Percentiles rank a stretch among this genome's conserved stretches.
phyloP scores from a whole-genome alignment of 768 basidiomycete genomes.

The Leccinellum rugosiceps region DNA sequence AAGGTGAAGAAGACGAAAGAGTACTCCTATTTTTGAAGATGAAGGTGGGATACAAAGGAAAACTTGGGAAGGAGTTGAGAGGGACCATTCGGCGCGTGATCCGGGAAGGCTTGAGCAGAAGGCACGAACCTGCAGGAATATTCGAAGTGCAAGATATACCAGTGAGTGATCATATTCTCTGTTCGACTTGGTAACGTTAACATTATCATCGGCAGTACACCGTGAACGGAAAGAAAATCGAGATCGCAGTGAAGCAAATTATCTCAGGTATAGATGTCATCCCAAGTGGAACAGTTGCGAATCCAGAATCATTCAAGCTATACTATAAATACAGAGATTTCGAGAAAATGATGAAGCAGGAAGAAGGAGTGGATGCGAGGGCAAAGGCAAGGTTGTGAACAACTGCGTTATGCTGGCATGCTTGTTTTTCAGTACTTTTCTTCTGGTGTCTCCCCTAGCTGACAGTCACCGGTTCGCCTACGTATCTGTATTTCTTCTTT shows the following conservation, averaged over 20 bases:
- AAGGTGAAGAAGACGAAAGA: constrained; percentile 64
- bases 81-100: constrained; percentile 57
- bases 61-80: constrained; percentile 56
- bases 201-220: constrained; percentile 52
- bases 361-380: constrained; percentile 10
- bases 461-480: too few species aligned
- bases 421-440: too few species aligned
- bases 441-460: too few species aligned
- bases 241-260: constrained; percentile 77
- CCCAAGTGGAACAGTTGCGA: constrained; percentile 74
- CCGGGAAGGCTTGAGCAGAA: constrained; percentile 54
- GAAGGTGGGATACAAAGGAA: constrained; percentile 43
- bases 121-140: constrained; percentile 73
- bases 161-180: constrained; percentile 38
- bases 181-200: neutral
- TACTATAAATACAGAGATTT: constrained; percentile 64
- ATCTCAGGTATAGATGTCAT: constrained; percentile 61
- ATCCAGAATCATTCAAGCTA: constrained; percentile 60
- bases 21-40: constrained; percentile 77
- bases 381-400: constrained; percentile 13
- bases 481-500: too few species aligned
- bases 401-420: neutral
- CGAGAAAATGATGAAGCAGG: constrained; percentile 29
- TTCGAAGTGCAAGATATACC: constrained; percentile 67
- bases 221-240: constrained; percentile 75